Base-by-base conservation (phyloP, 2,329 filamentous ascomycete genomes). In the Fusarium liriodendri region DNA sequence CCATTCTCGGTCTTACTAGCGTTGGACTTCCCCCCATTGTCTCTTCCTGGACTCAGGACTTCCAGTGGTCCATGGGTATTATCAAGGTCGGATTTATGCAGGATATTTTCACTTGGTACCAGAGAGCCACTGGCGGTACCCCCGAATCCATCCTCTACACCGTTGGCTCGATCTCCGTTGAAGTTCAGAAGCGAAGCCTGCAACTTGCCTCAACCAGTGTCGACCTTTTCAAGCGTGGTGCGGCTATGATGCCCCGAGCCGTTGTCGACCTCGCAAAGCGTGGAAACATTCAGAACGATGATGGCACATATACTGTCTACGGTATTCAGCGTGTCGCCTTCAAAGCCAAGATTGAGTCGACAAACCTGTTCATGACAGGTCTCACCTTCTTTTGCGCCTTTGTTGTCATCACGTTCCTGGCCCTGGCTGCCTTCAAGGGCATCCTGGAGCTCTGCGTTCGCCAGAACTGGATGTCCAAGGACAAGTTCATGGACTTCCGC, bases 31-130 rank as follows among this genome's bases (percentile, higher is more conserved):
- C 96, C 11, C 96, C 96, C 0, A 94, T 98, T 70, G 96, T 97
- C 63, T 89, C 94, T 79, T 89, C 95, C 0, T 98, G 96, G 96
- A 98, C 95, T 2, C 95, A 98, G 84, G 96, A 98, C 84, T 98
- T 98, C 85, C 94, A 97, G 81, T 98, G 96, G 96, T 97, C 93
- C 79, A 97, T 98, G 94, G 96, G 96, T 77, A 95, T 98, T 78
- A 97, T 98, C 78, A 90, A 90, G 61, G 88, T 98, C 47, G 87
- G 87, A n/a, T 98, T 97, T 82, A 89, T 98, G 85, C 95, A 98
- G 85, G 87, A 87, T 57, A 94, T 98, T 79, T 94, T 94, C 71
- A 97, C 95, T 38, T 98, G 96, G 96, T 98, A 98, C 81, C 95
- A 98, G 84, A 93, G 95, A 71, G 90, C 96, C 4, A 98, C 96